Evolutionary conservation across 129 eudicot genomes (phyloP).

Genomic region (Escallonia rubra): DNA sequence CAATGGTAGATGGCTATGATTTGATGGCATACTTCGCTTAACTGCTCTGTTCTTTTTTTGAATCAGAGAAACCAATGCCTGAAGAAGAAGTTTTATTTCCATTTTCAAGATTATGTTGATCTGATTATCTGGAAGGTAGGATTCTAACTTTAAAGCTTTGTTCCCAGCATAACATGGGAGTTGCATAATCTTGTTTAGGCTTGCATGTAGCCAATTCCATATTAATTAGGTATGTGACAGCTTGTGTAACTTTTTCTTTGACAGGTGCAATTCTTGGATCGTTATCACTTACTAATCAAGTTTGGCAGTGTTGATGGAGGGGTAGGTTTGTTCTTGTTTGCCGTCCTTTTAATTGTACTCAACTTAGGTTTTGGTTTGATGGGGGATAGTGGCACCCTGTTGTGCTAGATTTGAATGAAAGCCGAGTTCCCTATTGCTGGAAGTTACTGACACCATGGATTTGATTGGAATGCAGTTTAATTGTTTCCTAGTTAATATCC

Average conservation of each 20-base stretch:
- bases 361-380: no score
- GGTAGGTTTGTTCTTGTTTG: conserved; percentile 30
- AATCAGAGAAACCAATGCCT: conserved; percentile 83
- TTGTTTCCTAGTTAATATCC: no score
- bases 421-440: no score
- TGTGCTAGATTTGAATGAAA: no score
- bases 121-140: conserved; percentile 93
- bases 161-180: neutral
- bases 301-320: conserved; percentile 99
- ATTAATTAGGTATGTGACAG: neutral
- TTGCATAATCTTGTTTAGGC: neutral
- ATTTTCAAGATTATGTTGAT: conserved; percentile 95
- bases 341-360: neutral
- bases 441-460: no score
- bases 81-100: conserved; percentile 92
- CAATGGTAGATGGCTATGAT: neutral
- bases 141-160: neutral
- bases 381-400: no score
- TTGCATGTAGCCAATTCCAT: neutral
- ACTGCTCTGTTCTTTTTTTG: conserved; percentile 15
- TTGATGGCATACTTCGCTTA: conserved; percentile 14
- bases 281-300: conserved; percentile 90
- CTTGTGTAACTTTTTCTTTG: conserved; percentile 5
- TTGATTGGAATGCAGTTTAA: no score
- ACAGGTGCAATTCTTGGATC: conserved; percentile 96